These are phyloP conservation scores for Trypanosoma boissoni DNA, from an alignment of 208 protist genomes.

Conservation along the genomic window DNA sequence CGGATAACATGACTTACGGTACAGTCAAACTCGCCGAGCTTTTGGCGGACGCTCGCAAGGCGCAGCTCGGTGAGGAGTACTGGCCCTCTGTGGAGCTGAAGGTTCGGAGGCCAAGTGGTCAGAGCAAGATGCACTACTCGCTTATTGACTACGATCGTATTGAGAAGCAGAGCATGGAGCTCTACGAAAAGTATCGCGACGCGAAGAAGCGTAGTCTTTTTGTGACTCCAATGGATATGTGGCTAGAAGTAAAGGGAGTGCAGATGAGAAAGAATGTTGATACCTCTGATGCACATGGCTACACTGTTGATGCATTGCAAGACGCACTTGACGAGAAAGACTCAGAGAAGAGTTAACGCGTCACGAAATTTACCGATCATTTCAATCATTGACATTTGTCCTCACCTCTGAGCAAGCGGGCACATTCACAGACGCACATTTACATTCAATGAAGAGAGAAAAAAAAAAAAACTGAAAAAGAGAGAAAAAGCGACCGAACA, in stretches of 20 bases:
- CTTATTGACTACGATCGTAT: constrained; percentile 82
- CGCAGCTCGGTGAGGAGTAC: constrained; percentile 84
- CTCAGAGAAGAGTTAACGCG: background rate
- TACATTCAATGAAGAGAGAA: constrained; percentile 12
- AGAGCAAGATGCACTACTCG: constrained; percentile 86
- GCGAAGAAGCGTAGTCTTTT: constrained; percentile 89
- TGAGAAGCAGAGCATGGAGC: constrained; percentile 68
- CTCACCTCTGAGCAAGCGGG: no score
- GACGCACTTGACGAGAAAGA: constrained; percentile 38
- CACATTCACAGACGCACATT: no score
- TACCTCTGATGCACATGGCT: constrained; percentile 61
- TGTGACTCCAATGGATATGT: constrained; percentile 87
- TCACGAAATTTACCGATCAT: no score
- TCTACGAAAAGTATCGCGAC: constrained; percentile 81
- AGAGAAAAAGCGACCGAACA: background rate
- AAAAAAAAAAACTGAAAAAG: constrained; percentile 6
- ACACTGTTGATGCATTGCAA: constrained; percentile 69
- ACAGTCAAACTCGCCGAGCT: constrained; percentile 73
- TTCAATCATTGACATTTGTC: background rate
- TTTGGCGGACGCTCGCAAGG: constrained; percentile 86
- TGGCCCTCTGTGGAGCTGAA: constrained; percentile 90
- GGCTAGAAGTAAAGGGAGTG: constrained; percentile 82
- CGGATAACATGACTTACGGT: constrained; percentile 82
- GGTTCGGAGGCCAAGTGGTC: constrained; percentile 78
- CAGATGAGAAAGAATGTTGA: constrained; percentile 65